Base-by-base conservation (phyloP, 345 rosid genomes). In the Eucalyptus caleyi region DNA sequence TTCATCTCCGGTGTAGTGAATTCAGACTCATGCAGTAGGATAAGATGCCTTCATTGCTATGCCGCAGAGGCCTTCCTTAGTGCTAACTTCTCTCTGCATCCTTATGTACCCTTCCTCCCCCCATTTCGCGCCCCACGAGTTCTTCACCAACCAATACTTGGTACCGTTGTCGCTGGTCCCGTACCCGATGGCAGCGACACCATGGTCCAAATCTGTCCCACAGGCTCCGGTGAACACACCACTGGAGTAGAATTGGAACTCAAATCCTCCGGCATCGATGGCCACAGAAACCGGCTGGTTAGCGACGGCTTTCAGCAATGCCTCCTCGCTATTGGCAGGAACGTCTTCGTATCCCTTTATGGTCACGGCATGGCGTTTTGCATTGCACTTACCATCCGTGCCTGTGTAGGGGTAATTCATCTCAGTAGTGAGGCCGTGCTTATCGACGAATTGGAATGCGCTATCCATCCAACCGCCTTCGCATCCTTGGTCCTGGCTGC, bases 71-170 rank as follows among this genome's bases (percentile, higher is more conserved):
- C 95, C 93, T 62, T 86, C 50, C 62, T 90, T 88, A 2, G 82
- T 89, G 1, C 0, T 15, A 7, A 65, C 85, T 14, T 50, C 92
- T 81, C 94, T 92, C 60, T 87, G 89, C 90, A 94, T 89, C 86
- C 94, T 88, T 47, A 93, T 89, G 45, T 92, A 93, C 3, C 95
- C 95, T 7, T 88, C 49, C 62, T 94, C 95, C 6, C 94, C 95
- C 93, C 94, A 94, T 3, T 56, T 88, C 34, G 30, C 7, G 4
- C 94, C 94, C 94, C 94, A 94, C 11, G 94, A 94, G 85, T 94
- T 94, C 89, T 93, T 94, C 85, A 93, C 94, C 16, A 93, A 24
- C 95, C 94, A 93, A 53, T 88, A 94, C 86, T 93, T 91, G 37
- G 87, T 53, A 2, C 88, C 67, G 9, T 87, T 87, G 3, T 37